A percentile compares a stretch with the other conserved stretches of the same genome.
phyloP scores from a whole-genome alignment of 1,284 basidiomycete species.

The Earliella scabrosa region DNA sequence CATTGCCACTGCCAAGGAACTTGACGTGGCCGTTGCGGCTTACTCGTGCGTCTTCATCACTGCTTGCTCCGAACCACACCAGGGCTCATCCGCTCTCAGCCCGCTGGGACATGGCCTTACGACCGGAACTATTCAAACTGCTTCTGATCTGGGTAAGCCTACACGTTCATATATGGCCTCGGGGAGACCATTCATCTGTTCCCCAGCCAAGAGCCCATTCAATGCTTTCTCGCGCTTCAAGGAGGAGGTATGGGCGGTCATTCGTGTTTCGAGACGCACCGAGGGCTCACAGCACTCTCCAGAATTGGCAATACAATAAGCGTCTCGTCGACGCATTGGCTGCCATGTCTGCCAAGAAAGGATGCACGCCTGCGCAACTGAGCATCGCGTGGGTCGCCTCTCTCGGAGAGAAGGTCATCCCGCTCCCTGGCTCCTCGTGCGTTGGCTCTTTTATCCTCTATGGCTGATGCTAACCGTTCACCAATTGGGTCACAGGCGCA shows the following conservation, averaged over 20 bases:
- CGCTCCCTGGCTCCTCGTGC: constrained; percentile 54
- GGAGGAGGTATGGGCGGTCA: constrained; percentile 17
- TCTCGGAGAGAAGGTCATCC: constrained; percentile 51
- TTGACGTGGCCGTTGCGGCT: constrained; percentile 53
- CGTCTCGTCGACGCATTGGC: constrained; percentile 5
- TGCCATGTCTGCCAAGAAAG: constrained; percentile 48
- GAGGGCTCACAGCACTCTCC: too few species aligned
- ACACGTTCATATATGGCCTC: not conserved
- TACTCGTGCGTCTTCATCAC: constrained; percentile 45
- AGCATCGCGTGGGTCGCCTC: constrained; percentile 62
- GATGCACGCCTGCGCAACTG: constrained; percentile 59
- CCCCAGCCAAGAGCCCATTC: not conserved
- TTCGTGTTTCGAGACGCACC: too few species aligned
- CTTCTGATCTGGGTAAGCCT: constrained; percentile 44
- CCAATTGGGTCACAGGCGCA: constrained; percentile 25
- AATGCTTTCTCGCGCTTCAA: constrained; percentile 1
- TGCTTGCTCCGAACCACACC: not conserved
- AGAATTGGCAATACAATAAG: constrained; percentile 10
- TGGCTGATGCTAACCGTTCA: too few species aligned
- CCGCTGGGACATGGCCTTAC: constrained; percentile 63
- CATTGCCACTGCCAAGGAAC: constrained; percentile 44
- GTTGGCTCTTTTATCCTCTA: not conserved
- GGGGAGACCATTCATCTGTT: not conserved
- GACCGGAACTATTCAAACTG: constrained; percentile 49
- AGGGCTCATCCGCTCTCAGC: constrained; percentile 22